These are phyloP conservation scores for Aspergillus spinulosporus DNA, from an alignment of 2,329 filamentous ascomycete genomes.

Conservation along the genomic window DNA sequence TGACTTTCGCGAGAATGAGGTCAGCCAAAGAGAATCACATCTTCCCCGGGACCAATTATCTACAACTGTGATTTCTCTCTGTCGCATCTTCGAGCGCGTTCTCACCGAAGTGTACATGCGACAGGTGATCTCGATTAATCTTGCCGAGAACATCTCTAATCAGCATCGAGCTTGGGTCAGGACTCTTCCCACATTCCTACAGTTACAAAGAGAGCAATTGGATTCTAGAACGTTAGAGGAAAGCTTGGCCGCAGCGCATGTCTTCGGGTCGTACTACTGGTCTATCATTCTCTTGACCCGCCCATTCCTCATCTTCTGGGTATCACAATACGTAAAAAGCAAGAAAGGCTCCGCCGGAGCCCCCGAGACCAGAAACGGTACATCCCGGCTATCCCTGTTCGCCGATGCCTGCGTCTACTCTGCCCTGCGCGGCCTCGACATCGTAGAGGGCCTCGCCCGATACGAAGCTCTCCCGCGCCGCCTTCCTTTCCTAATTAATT, in stretches of 20 bases:
- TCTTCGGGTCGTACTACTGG: conserved; percentile 55
- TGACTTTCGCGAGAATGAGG: conserved; percentile 37
- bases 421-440: conserved; percentile 42
- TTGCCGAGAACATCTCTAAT: conserved; percentile 45
- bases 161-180: conserved; percentile 46
- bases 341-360: conserved; percentile 25
- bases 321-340: conserved; percentile 43
- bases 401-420: conserved; percentile 49
- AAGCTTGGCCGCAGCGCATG: conserved; percentile 50
- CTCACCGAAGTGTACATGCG: conserved; percentile 47
- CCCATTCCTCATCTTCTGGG: conserved; percentile 55
- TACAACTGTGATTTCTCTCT: conserved; percentile 48
- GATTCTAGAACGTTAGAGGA: conserved; percentile 40
- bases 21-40: conserved; percentile 27
- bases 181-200: conserved; percentile 46
- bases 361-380: conserved; percentile 25
- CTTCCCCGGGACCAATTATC: conserved; percentile 46
- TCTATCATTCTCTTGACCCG: conserved; percentile 55
- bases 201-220: conserved; percentile 48
- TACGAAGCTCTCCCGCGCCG: conserved; percentile 42
- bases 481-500: conserved; percentile 50
- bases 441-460: conserved; percentile 40
- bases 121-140: conserved; percentile 43
- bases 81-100: conserved; percentile 45
- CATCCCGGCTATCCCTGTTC: conserved; percentile 37